Evolutionary conservation across 345 rosid genomes (phyloP), one percentile per base, ranked within the genome.

Genomic region (Bruguiera gymnorhiza): DNA sequence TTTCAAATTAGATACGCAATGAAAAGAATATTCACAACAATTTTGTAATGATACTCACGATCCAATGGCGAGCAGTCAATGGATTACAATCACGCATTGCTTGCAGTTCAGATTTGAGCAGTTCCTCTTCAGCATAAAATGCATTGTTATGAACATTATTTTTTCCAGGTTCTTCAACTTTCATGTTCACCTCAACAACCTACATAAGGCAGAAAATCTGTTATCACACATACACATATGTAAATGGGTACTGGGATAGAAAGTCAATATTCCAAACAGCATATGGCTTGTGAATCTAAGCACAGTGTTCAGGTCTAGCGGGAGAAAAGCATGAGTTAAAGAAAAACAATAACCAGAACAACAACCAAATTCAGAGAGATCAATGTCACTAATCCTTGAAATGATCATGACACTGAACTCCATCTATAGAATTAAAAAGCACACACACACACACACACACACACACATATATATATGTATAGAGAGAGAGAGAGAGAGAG

Each of bases 31-130:
- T 15, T 30, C 11, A n/a, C 63, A 62, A 65, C 8, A 43, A 30
- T 5, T 16, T 37, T 34, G 59, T 2, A 11, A 66, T 30, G 59
- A 9, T 51, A 53, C 95, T 82, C 87, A 92, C 98, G 75, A 90
- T 88, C 98, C 98, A 92, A 63, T 88, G 93, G 75, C 98, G 92
- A 64, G 96, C 98, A 21, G 93, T 63, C 73, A 83, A 73, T 34
- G 96, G 91, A 77, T 88, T 87, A 70, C 96, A 90, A 69, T 92
- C 95, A 68, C 98, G 87, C 95, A 71, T 88, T 10, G 96, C 98
- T 83, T 85, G 86, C 77, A 79, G 71, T 77, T 92, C 98, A 0
- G 92, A 80, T 80, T 64, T 83, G 56, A 92, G 92, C 70, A 92
- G 73, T 32, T 80, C 83, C 82, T 92, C 95, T 75, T 90, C 92